A percentile compares a stretch with the other conserved stretches of the same genome.
phyloP scores from a whole-genome alignment of 1,284 basidiomycete genomes.

The Rhodotorula sp. region DNA sequence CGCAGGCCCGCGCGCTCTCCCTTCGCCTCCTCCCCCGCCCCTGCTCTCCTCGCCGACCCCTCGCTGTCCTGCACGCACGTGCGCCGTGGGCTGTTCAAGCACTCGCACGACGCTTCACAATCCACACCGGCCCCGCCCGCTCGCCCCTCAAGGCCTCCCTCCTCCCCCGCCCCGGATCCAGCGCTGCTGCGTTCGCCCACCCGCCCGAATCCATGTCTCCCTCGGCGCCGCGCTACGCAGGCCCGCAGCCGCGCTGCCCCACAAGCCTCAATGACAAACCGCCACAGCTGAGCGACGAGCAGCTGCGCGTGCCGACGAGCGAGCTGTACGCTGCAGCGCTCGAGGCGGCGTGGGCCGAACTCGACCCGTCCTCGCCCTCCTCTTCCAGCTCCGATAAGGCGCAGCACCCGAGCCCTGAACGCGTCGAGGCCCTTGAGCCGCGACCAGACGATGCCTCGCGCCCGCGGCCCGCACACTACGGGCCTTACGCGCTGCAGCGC shows the following conservation, averaged over 20 bases:
- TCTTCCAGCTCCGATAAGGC: background rate
- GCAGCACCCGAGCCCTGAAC: background rate
- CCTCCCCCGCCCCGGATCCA: conserved; percentile 26
- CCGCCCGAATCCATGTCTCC: conserved; percentile 1
- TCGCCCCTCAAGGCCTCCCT: conserved; percentile 22
- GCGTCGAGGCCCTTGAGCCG: conserved; percentile 22
- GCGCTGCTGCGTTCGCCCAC: background rate
- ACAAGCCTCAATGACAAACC: conserved; percentile 8
- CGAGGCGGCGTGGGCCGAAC: conserved; percentile 13
- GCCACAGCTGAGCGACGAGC: conserved; percentile 25
- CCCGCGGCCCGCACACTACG: conserved; percentile 24
- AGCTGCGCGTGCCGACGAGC: conserved; percentile 39
- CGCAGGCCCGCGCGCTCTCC: background rate
- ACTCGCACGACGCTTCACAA: no score
- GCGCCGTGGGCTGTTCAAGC: no score
- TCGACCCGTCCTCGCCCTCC: background rate
- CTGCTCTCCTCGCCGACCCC: no score
- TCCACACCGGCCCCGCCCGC: background rate
- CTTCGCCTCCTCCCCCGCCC: no score
- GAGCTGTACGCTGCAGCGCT: conserved; percentile 38
- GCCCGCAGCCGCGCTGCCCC: conserved; percentile 13
- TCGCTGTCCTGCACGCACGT: no score
- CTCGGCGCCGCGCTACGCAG: conserved; percentile 14
- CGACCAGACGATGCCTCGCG: conserved; percentile 5
- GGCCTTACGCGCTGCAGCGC: conserved; percentile 25